phyloP scores from a whole-genome alignment of 257 asterid genomes.

The Perilla frutescens region DNA sequence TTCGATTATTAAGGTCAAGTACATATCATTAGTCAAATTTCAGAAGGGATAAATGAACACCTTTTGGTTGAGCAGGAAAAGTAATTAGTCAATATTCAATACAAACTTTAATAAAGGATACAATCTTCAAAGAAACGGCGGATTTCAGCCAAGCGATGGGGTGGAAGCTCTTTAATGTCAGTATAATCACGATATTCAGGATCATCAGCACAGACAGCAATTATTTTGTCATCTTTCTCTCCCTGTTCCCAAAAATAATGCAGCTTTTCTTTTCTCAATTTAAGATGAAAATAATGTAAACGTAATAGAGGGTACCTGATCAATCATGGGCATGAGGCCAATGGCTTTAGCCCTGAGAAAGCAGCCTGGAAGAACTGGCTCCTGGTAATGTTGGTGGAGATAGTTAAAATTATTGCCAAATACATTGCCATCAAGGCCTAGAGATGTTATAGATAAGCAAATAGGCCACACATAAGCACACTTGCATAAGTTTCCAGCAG shows the following conservation, averaged over 20 bases:
- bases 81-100: slow-evolving; percentile 1
- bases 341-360: slow-evolving; percentile 95
- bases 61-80: background rate
- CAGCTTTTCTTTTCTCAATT: slow-evolving; percentile 16
- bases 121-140: slow-evolving; percentile 95
- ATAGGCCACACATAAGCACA: slow-evolving; percentile 5
- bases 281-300: background rate
- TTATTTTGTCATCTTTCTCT: slow-evolving; percentile 94
- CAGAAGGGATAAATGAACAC: background rate
- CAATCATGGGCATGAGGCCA: slow-evolving; percentile 98
- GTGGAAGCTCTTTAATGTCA: slow-evolving; percentile 90
- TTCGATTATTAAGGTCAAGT: slow-evolving; percentile 42
- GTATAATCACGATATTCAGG: slow-evolving; percentile 78
- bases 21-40: background rate
- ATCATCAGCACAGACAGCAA: slow-evolving; percentile 96
- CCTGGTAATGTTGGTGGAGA: slow-evolving; percentile 52
- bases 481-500: background rate
- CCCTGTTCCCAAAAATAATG: slow-evolving; percentile 56
- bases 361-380: slow-evolving; percentile 95
- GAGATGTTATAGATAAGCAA: background rate
- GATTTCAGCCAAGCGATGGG: slow-evolving; percentile 91
- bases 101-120: slow-evolving; percentile 52
- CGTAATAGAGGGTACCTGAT: slow-evolving; percentile 62
- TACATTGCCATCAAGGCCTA: background rate
- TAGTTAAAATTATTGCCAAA: background rate